Conservation (phyloP, 2,329 filamentous ascomycete species). For the Fusarium tricinctum region DNA sequence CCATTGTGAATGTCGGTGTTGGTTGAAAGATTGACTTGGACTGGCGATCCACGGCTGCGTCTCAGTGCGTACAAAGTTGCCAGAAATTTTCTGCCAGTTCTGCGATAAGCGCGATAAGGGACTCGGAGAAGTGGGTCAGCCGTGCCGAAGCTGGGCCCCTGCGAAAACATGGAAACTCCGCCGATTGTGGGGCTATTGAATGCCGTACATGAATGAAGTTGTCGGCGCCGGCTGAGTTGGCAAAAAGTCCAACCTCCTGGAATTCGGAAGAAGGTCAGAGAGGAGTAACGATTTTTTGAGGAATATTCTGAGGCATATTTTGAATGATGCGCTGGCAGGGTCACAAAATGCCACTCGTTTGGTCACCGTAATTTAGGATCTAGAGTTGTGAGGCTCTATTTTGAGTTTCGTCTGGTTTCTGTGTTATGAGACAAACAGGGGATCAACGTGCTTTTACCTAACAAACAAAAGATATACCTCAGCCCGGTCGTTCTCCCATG, state of each 20-base stretch:
- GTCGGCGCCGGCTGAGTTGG: conserved; percentile 9
- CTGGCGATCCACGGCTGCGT: conserved; percentile 5
- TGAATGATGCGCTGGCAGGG: background rate
- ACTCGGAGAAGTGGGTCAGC: conserved; percentile 33
- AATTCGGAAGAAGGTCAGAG: conserved; percentile 22
- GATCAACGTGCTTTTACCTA: conserved; percentile 5
- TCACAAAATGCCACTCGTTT: background rate
- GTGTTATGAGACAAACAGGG: background rate
- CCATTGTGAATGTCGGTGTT: conserved; percentile 41
- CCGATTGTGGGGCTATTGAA: conserved; percentile 27
- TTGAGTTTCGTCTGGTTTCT: background rate
- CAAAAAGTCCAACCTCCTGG: conserved; percentile 20
- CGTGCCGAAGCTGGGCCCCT: conserved; percentile 29
- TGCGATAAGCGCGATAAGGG: conserved; percentile 50
- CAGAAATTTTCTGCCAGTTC: conserved; percentile 19
- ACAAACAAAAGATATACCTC: background rate
- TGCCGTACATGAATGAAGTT: conserved; percentile 5
- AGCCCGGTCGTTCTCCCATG: conserved; percentile 1
- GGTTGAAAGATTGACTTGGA: conserved; percentile 12
- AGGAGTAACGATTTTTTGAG: background rate
- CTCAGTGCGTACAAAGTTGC: conserved; percentile 27
- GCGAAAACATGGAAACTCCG: conserved; percentile 13
- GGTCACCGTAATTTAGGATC: background rate
- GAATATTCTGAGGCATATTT: background rate
- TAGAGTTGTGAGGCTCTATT: background rate